phyloP scores from a whole-genome alignment of 768 basidiomycete species.

The Trichaptum fuscoviolaceum region DNA sequence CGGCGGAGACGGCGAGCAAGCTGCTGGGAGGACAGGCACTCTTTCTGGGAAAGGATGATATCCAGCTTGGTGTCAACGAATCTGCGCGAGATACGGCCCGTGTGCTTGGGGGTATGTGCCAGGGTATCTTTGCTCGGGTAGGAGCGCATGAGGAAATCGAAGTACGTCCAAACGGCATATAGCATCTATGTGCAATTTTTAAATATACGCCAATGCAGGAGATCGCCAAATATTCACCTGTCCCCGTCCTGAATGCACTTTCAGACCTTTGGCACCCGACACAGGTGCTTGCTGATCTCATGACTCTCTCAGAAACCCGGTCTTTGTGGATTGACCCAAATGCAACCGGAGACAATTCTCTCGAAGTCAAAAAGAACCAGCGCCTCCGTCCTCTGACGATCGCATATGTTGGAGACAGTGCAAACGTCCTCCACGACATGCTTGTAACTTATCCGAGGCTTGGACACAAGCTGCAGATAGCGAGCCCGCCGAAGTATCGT shows the following conservation, averaged over 20 bases:
- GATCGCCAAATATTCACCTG: conserved; percentile 82
- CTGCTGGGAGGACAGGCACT: conserved; percentile 85
- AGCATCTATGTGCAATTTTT: conserved; percentile 3
- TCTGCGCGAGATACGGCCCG: conserved; percentile 74
- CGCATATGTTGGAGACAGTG: conserved; percentile 90
- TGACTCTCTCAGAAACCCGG: conserved; percentile 76
- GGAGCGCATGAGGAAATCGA: conserved; percentile 91
- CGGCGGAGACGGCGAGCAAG: conserved; percentile 76
- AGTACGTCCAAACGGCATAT: conserved; percentile 40
- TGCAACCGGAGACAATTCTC: conserved; percentile 45
- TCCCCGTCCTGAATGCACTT: conserved; percentile 94
- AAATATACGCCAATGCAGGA: conserved; percentile 45
- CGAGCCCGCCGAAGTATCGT: conserved; percentile 71
- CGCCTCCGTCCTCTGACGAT: conserved; percentile 76
- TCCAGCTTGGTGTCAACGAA: conserved; percentile 97
- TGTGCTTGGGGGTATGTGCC: conserved; percentile 91
- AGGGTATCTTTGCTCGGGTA: conserved; percentile 96
- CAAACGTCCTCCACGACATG: conserved; percentile 97
- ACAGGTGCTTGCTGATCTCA: conserved; percentile 87
- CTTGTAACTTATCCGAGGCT: conserved; percentile 90
- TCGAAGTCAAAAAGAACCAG: conserved; percentile 21
- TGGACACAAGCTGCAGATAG: conserved; percentile 82
- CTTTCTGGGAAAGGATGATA: conserved; percentile 86
- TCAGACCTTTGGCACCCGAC: conserved; percentile 97
- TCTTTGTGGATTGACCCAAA: background rate